Conservation (phyloP, 345 rosid genomes). For the Gossypium sturtianum region DNA sequence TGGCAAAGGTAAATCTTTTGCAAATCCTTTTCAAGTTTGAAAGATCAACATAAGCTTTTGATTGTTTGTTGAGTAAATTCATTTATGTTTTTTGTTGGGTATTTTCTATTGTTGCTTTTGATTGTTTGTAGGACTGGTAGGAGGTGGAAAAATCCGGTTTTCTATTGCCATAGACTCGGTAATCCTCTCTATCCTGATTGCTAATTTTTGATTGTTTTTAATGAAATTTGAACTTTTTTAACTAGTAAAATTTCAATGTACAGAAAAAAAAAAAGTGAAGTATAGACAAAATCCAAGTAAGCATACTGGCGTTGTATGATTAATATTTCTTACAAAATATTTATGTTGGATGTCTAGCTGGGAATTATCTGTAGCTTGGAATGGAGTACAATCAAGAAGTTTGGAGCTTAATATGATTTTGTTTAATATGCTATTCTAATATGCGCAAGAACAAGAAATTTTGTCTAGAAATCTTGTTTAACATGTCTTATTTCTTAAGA, state of each 20-base stretch:
- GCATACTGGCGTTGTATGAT: background rate
- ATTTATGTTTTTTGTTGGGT: background rate
- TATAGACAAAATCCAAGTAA: background rate
- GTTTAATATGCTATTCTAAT: background rate
- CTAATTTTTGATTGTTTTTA: background rate
- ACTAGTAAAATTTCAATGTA: background rate
- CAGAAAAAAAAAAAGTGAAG: background rate
- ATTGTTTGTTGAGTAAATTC: background rate
- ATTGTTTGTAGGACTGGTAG: slow-evolving; percentile 52
- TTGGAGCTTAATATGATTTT: slow-evolving; percentile 4
- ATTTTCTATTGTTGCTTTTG: slow-evolving; percentile 16
- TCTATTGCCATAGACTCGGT: slow-evolving; percentile 82
- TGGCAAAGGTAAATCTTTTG: slow-evolving; percentile 51
- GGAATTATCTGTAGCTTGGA: background rate
- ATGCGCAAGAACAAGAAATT: background rate
- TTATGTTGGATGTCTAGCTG: slow-evolving; percentile 1
- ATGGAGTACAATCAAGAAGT: background rate
- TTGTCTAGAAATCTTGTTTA: background rate
- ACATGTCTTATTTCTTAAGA: background rate
- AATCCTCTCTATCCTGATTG: slow-evolving; percentile 16
- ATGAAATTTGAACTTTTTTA: background rate
- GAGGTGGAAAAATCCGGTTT: slow-evolving; percentile 55
- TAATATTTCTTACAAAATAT: slow-evolving; percentile 6
- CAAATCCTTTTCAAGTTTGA: background rate
- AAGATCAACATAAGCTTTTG: background rate